Evolutionary conservation across 768 basidiomycete genomes (phyloP), one percentile per base, ranked within the genome.

Genomic region (Collybia nuda): DNA sequence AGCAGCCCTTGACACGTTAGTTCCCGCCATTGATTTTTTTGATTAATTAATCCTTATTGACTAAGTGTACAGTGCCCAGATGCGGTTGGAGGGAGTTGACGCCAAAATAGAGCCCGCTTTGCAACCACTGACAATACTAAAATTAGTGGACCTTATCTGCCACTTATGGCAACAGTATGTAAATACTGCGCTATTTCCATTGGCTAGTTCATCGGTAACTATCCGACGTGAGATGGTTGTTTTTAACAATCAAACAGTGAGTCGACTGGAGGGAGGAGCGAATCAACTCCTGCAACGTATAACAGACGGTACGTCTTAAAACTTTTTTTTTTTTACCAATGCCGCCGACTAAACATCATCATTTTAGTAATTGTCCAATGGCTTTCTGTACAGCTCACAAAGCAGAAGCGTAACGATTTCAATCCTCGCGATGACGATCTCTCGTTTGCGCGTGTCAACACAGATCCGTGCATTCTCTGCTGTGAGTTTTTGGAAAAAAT

Each of bases 151-250:
- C 68, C 80, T 96, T 40, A 87, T 96, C 50, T 93, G 90, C 62
- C 92, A 98, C 63, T 80, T 99, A 9, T 98, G 95, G 96, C 97
- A 98, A 62, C 90, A 90, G 64, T 99, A 98, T 67, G 82, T 93
- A 59, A 89, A 88, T 43, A 89, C 91, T 17, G 97, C 94, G 0
- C 68, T 99, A 5, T 75, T 97, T 12, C 95, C 97, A 0, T 75
- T 99, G 14, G 88, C 92, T 0, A 85, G 82, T 50, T 85, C 86
- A 9, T 90, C 90, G 0, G 90, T 95, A 5, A 93, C 93, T 3
- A 80, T 86, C 32, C 82, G 96, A 44, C 81, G 95, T 18, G 96
- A 98, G 67, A 95, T 98, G 91, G 81, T 82, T 5, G 81, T 90
- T 14, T 96, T 90, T 74, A 95, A 96, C 62, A 92, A 88, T 57